Evolutionary conservation across 148 eudicot species (phyloP).

Genomic region (Polygonum aviculare): DNA sequence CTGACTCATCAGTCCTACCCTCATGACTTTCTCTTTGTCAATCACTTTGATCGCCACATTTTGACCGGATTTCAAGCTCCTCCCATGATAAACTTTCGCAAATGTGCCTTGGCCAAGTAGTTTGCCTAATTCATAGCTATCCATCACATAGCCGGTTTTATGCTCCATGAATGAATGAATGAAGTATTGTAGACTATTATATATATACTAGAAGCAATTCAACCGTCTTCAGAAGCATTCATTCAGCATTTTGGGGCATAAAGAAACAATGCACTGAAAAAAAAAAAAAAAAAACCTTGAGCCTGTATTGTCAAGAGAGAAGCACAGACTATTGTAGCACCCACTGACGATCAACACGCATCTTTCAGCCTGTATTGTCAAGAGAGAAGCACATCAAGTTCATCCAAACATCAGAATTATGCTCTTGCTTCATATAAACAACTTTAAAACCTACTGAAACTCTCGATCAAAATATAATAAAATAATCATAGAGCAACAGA

Average conservation of each 20-base stretch:
- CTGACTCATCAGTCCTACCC: slow-evolving; percentile 49
- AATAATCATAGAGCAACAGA: background rate
- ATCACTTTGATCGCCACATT: slow-evolving; percentile 70
- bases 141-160: slow-evolving; percentile 36
- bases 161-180: slow-evolving; percentile 29
- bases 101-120: slow-evolving; percentile 73
- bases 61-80: slow-evolving; percentile 46
- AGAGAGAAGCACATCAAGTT: too few relatives aligned
- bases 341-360: background rate
- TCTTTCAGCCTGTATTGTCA: too few relatives aligned
- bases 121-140: slow-evolving; percentile 62
- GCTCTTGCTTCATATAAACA: background rate
- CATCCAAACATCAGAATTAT: background rate
- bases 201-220: background rate
- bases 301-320: background rate
- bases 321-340: background rate
- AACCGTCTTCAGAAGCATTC: background rate
- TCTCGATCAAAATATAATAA: background rate
- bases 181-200: too few relatives aligned
- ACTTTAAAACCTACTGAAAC: background rate
- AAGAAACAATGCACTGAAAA: background rate
- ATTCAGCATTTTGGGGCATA: background rate
- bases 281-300: background rate
- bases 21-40: slow-evolving; percentile 56
- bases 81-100: slow-evolving; percentile 62